These are phyloP conservation scores for Cyberlindnera suaveolens DNA, from an alignment of 805 yeast genomes.

Conservation along the genomic window DNA sequence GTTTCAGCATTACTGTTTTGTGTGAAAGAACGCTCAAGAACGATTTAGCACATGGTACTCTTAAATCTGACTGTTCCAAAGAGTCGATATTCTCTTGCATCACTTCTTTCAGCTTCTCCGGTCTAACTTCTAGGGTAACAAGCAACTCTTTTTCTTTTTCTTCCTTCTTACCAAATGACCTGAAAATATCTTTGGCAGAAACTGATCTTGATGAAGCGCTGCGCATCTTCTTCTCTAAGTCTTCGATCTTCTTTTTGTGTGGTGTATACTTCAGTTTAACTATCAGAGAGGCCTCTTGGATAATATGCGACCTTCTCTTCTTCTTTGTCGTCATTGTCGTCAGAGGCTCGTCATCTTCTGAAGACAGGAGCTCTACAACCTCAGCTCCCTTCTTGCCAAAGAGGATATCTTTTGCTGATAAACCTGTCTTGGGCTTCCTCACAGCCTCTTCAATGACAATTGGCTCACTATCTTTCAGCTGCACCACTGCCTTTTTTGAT, in stretches of 20 bases:
- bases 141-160: not conserved
- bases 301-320: conserved; percentile 3
- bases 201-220: conserved; percentile 8
- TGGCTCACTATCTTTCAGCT: not conserved
- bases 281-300: conserved; percentile 2
- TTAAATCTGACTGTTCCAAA: not conserved
- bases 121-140: not conserved
- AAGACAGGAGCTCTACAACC: conserved; percentile 11
- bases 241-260: conserved; percentile 11
- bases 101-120: not conserved
- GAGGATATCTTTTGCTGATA: conserved; percentile 14
- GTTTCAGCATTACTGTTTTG: conserved; percentile 3
- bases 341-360: conserved; percentile 7
- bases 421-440: conserved; percentile 5
- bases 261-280: conserved; percentile 17
- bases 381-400: conserved; percentile 5
- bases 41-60: conserved; percentile 6
- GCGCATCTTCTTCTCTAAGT: conserved; percentile 19
- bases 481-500: not conserved
- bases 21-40: conserved; percentile 7
- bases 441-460: not conserved
- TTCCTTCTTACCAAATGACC: conserved; percentile 5
- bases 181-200: conserved; percentile 16
- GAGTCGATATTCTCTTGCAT: not conserved
- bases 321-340: not conserved